Evolutionary conservation across 345 rosid genomes (phyloP).

Genomic region (Dipteronia sinensis): DNA sequence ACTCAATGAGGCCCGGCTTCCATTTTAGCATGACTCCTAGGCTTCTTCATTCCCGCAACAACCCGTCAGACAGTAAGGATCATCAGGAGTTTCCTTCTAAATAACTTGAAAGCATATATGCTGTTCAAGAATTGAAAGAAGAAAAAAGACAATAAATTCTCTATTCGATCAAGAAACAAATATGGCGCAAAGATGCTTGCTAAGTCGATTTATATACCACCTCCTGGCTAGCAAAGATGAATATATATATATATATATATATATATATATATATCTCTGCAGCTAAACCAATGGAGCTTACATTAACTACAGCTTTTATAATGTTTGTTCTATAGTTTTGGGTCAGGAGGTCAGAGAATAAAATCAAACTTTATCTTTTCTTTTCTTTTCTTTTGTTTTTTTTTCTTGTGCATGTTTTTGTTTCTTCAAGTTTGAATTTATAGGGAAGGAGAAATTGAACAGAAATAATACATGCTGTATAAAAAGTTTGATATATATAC

Average conservation of each 20-base stretch:
- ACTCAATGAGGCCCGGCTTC: constrained; percentile 27
- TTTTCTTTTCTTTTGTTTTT: neutral
- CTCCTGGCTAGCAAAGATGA: neutral
- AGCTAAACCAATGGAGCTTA: neutral
- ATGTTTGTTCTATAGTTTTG: constrained; percentile 16
- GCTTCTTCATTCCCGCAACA: constrained; percentile 27
- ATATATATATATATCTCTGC: too few species aligned
- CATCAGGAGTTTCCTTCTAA: constrained; percentile 29
- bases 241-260: too few species aligned
- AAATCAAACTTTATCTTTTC: neutral
- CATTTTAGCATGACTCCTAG: constrained; percentile 35
- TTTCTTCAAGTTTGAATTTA: constrained; percentile 3
- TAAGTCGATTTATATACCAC: neutral
- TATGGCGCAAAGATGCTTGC: constrained; percentile 23
- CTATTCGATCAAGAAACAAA: constrained; percentile 1
- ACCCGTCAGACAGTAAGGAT: constrained; percentile 25
- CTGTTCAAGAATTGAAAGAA: neutral
- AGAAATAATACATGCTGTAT: neutral
- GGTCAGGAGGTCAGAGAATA: neutral
- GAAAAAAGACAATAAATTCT: neutral
- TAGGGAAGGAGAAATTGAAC: neutral
- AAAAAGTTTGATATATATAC: constrained; percentile 2
- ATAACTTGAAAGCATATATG: constrained; percentile 9
- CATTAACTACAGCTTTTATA: constrained; percentile 6
- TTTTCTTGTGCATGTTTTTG: neutral